Base-by-base conservation (phyloP, 805 yeast species). In the Candida boleticola region DNA sequence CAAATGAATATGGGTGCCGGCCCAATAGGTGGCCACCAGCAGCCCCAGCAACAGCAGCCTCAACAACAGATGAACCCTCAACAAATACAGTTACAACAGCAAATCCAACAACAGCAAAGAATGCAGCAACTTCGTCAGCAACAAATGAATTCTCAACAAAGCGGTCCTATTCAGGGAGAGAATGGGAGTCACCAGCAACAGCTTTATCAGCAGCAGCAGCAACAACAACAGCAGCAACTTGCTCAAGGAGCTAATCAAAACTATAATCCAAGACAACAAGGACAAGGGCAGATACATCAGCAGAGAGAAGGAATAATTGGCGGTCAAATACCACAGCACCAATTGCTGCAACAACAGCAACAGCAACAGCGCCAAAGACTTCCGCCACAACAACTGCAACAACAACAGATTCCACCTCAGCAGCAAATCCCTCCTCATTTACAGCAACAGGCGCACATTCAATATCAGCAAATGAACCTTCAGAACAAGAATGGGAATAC, bases 1-100 rank as follows among this genome's bases (percentile, higher is more conserved):
- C 47, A 66, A 14, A 31, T 31, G 35, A 40, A 35, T 46, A 41
- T 40, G 22, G 31, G n/a, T n/a, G n/a, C n/a, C n/a, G n/a, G 23
- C 31, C 37, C 17, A 40, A 19, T 27, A 38, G 18, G 39, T 17
- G 13, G 25, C 18, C 16, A 16, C 23, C 29, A 39, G 31, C 14
- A 45, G 27, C 31, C 44, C 18, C 29, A 10, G 31, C 26, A 18
- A 18, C 42, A 35, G 34, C 37, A 14, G 13, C 25, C 20, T 11
- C 39, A 27, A 11, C 39, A 27, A 17, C 36, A 31, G 16, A 31
- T 31, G 21, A 31, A 16, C 16, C 35, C 35, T 21, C 43, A 37
- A 16, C 39, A 36, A 33, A 37, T 37, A 21, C 49, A 30, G 23
- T 39, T 6, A 10, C 37, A 37, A 36, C n/a, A 29, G 26, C 34